phyloP scores from a whole-genome alignment of 2,329 filamentous ascomycete genomes.

The Calonectria pseudoreteaudii region DNA sequence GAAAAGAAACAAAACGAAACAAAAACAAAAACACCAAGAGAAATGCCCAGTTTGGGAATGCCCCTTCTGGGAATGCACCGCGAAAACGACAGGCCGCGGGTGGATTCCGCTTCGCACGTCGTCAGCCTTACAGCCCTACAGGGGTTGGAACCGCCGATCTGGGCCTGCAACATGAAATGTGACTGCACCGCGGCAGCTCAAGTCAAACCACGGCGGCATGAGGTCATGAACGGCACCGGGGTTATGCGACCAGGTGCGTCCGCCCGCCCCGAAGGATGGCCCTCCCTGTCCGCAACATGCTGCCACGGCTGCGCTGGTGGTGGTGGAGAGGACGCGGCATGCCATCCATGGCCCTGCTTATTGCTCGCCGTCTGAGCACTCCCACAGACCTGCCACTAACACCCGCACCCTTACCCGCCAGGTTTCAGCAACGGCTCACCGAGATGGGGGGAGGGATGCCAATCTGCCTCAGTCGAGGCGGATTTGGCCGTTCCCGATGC shows the following conservation, averaged over 20 bases:
- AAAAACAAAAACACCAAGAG: neutral
- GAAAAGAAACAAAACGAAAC: neutral
- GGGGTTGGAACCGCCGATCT: slow-evolving; percentile 15
- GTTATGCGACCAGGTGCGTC: neutral
- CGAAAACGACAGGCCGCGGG: neutral
- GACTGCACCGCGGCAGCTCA: neutral
- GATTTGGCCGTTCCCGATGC: neutral
- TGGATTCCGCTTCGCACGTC: neutral
- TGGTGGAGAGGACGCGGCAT: neutral
- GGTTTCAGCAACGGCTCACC: neutral
- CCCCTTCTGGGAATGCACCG: slow-evolving; percentile 11
- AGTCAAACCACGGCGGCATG: neutral
- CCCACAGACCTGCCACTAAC: neutral
- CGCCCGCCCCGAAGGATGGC: neutral
- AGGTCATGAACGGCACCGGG: neutral
- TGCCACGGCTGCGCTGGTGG: neutral
- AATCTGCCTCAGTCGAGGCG: neutral
- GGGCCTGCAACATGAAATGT: slow-evolving; percentile 1
- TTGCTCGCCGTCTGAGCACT: neutral
- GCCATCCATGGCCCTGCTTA: neutral
- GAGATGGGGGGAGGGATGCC: neutral
- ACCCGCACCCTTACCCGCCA: neutral
- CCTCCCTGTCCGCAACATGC: neutral
- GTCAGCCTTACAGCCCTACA: slow-evolving; percentile 46
- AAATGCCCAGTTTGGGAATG: too few species aligned